Evolutionary conservation across 73 alveolate species (phyloP).

Genomic region (Stentor roeselii): DNA sequence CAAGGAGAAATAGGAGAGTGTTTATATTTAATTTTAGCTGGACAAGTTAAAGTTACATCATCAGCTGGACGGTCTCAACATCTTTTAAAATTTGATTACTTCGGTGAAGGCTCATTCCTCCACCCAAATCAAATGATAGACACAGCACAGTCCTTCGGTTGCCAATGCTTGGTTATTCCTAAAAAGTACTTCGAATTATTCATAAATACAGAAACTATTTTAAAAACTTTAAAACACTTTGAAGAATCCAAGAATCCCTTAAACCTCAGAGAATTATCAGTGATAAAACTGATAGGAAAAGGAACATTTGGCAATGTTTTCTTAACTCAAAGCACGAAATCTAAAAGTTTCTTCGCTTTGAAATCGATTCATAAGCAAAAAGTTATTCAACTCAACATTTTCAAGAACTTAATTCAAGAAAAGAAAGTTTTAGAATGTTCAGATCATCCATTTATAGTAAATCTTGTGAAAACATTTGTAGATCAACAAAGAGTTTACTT

Average conservation of each 20-base stretch:
- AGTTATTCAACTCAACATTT: not conserved
- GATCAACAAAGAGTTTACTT: conserved; percentile 1
- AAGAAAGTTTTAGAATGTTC: not conserved
- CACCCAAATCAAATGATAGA: conserved; percentile 53
- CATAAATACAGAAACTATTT: not conserved
- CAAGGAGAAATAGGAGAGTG: too few relatives aligned
- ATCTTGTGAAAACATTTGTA: not conserved
- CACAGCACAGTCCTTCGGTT: conserved; percentile 61
- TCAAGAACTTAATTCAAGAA: not conserved
- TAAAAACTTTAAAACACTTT: not conserved
- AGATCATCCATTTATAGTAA: conserved; percentile 17
- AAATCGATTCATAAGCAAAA: not conserved
- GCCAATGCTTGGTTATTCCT: conserved; percentile 48
- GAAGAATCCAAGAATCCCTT: not conserved
- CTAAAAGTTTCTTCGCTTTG: not conserved
- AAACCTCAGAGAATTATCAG: not conserved
- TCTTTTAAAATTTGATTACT: too few relatives aligned
- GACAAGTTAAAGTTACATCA: too few relatives aligned
- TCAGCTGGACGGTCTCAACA: too few relatives aligned
- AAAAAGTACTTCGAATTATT: conserved; percentile 60
- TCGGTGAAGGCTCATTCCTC: conserved; percentile 79
- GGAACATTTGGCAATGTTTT: not conserved
- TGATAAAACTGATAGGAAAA: not conserved
- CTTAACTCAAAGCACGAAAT: not conserved
- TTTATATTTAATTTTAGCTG: too few relatives aligned